phyloP scores from a whole-genome alignment of 495 filamentous ascomycete species.

The Daldinia concentrica region DNA sequence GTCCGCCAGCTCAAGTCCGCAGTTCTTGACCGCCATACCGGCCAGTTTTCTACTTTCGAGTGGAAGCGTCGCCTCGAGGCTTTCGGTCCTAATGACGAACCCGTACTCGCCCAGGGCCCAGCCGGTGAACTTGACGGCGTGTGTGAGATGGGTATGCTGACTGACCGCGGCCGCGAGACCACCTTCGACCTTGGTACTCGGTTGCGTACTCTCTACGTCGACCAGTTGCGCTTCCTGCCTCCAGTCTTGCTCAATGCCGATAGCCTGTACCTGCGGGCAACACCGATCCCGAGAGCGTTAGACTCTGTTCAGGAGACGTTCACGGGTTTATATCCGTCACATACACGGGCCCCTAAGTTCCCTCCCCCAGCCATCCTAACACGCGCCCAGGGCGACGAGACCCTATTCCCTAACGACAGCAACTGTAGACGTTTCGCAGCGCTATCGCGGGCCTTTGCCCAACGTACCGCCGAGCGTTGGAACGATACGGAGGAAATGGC shows the following conservation, averaged over 20 bases:
- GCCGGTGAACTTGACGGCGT: slow-evolving; percentile 75
- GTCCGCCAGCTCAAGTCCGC: slow-evolving; percentile 76
- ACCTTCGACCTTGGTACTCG: slow-evolving; percentile 83
- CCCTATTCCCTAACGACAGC: slow-evolving; percentile 88
- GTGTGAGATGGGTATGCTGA: slow-evolving; percentile 88
- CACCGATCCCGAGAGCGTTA: slow-evolving; percentile 83
- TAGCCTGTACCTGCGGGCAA: slow-evolving; percentile 85
- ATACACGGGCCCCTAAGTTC: slow-evolving; percentile 66
- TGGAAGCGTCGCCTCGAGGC: slow-evolving; percentile 85
- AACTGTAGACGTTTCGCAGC: slow-evolving; percentile 87
- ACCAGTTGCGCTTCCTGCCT: slow-evolving; percentile 88
- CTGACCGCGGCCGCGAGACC: slow-evolving; percentile 84
- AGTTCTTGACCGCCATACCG: slow-evolving; percentile 59
- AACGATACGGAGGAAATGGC: slow-evolving; percentile 84
- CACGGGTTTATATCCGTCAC: slow-evolving; percentile 83
- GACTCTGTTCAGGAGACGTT: slow-evolving; percentile 92
- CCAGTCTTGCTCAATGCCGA: slow-evolving; percentile 67
- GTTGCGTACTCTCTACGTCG: slow-evolving; percentile 84
- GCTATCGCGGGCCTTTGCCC: slow-evolving; percentile 80
- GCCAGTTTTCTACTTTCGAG: slow-evolving; percentile 71
- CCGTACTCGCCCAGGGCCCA: slow-evolving; percentile 72
- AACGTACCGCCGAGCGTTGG: slow-evolving; percentile 81
- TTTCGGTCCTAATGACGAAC: slow-evolving; percentile 75
- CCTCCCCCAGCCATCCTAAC: slow-evolving; percentile 78
- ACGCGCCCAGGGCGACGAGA: slow-evolving; percentile 80